Conservation (phyloP, 805 yeast species). For the Nakazawaea holstii region DNA sequence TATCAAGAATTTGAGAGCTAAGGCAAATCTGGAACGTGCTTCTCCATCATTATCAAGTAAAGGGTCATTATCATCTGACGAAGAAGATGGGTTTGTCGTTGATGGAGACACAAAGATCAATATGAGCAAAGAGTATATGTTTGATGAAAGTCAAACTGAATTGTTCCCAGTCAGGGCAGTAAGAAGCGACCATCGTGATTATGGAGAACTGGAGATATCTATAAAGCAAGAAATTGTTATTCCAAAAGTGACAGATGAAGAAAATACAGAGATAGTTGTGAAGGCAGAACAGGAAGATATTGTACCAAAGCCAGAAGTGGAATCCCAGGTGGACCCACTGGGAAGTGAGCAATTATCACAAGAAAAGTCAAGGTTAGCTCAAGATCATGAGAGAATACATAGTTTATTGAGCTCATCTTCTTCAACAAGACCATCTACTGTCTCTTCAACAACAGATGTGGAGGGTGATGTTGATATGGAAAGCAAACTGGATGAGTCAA, state of each 20-base stretch:
- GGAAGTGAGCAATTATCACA: conserved; percentile 24
- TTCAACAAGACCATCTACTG: neutral
- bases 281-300: conserved; percentile 14
- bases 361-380: conserved; percentile 27
- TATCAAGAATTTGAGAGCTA: conserved; percentile 29
- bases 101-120: conserved; percentile 43
- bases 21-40: neutral
- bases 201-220: conserved; percentile 21
- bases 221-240: conserved; percentile 17
- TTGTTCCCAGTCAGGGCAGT: conserved; percentile 70
- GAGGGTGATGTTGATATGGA: conserved; percentile 14
- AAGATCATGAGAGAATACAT: conserved; percentile 34
- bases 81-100: conserved; percentile 25
- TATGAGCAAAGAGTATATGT: conserved; percentile 56
- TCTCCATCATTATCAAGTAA: conserved; percentile 12
- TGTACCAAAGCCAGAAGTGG: neutral
- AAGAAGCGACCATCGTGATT: conserved; percentile 39
- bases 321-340: conserved; percentile 13
- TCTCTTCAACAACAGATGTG: conserved; percentile 21
- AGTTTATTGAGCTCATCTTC: conserved; percentile 20
- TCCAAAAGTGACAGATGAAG: conserved; percentile 15
- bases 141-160: conserved; percentile 46
- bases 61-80: conserved; percentile 26
- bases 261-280: conserved; percentile 19
- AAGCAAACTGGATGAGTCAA: neutral